phyloP scores from a whole-genome alignment of 257 asterid species.

The Echium plantagineum region DNA sequence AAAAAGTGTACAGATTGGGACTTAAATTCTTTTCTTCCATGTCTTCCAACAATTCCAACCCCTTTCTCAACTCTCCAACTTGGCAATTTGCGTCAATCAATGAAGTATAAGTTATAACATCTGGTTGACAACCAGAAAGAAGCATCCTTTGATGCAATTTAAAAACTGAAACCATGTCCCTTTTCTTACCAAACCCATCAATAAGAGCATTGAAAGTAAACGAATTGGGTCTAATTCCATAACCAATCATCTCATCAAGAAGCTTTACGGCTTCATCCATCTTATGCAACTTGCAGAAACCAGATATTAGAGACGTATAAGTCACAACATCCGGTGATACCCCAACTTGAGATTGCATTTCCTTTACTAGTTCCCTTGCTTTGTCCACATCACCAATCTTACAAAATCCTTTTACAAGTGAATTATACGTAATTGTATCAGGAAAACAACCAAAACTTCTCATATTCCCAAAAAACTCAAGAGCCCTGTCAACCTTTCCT shows the following conservation, averaged over 20 bases:
- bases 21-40: constrained; percentile 44
- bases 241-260: constrained; percentile 47
- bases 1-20: constrained; percentile 62
- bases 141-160: constrained; percentile 42
- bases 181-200: constrained; percentile 70
- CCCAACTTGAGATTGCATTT: constrained; percentile 31
- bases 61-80: constrained; percentile 49
- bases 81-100: constrained; percentile 66
- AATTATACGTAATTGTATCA: constrained; percentile 53
- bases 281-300: constrained; percentile 60
- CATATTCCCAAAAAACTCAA: constrained; percentile 51
- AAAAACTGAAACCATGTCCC: constrained; percentile 49
- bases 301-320: constrained; percentile 67
- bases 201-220: constrained; percentile 55
- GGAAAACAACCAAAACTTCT: constrained; percentile 48
- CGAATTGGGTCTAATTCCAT: constrained; percentile 49
- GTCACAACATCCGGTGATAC: constrained; percentile 62
- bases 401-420: constrained; percentile 61
- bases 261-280: constrained; percentile 44
- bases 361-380: constrained; percentile 50
- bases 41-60: constrained; percentile 56
- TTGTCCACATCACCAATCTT: constrained; percentile 45
- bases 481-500: constrained; percentile 54
- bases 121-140: constrained; percentile 41
- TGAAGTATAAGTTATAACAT: constrained; percentile 70